Evolutionary conservation across 2,329 filamentous ascomycete species (phyloP), one percentile per base, ranked within the genome.

Genomic region (Penicillium sclerotiorum): DNA sequence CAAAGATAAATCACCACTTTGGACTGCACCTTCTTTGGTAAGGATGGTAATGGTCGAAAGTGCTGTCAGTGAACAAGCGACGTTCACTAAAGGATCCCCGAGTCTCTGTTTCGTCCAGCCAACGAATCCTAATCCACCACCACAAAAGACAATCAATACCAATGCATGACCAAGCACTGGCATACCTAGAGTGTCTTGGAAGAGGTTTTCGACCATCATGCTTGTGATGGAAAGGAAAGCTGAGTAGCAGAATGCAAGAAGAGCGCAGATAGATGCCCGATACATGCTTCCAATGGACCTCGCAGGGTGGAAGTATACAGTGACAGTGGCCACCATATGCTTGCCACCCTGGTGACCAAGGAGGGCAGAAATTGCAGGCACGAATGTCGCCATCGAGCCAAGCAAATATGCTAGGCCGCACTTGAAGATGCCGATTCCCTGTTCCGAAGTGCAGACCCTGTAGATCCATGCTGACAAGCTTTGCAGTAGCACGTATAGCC

Each of bases 281-380:
- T 90, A 81, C 90, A 96, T 96, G 58, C 89, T 94, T 1, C 93
- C 93, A 21, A 86, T 83, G 15, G 90, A 90, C 50, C 93, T 81
- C 5, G 90, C 89, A 4, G 93, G 91, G 68, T 96, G 91, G 64
- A 96, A 97, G 66, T 96, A 97, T 9, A 96, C 92, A 1, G 90
- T 95, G 50, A 96, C 84, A 2, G 93, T 96, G 25, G 91, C 91
- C 44, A 96, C 90, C 65, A 96, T 86, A 71, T 96, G 93, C 67
- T 96, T 96, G 43, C 90, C 90, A 72, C 96, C 92, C 65, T 91
- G 88, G 56, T 86, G 80, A 9, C 93, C 93, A 13, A 96, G 77
- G 49, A 91, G 82, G 7, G 79, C 75, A 13, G 90, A 86, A 48
- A 96, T 78, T 2, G 81, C 80, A 2, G 86, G 82, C 55, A 90